phyloP scores from a whole-genome alignment of 495 filamentous ascomycete species.

The Hypoxylon trugodes region DNA sequence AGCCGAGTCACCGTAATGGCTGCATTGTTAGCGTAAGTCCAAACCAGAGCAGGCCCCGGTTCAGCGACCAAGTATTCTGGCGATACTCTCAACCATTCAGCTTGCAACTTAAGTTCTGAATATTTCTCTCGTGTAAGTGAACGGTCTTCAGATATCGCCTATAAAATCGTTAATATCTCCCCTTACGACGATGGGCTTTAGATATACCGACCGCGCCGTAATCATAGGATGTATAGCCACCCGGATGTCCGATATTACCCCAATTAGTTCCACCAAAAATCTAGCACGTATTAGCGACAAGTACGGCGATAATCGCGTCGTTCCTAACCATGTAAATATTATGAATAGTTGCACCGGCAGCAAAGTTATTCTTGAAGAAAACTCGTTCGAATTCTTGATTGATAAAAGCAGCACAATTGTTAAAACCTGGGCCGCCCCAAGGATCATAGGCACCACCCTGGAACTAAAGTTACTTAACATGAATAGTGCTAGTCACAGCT shows the following conservation, averaged over 20 bases:
- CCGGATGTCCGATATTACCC: conserved; percentile 79
- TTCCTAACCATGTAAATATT: conserved; percentile 34
- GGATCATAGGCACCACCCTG: conserved; percentile 79
- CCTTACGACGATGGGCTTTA: background rate
- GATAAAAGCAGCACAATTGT: conserved; percentile 68
- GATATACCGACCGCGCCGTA: conserved; percentile 63
- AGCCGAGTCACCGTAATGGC: conserved; percentile 69
- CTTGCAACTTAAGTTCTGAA: conserved; percentile 77
- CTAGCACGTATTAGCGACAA: conserved; percentile 45
- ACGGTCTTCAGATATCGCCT: conserved; percentile 67
- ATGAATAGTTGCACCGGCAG: conserved; percentile 52
- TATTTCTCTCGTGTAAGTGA: conserved; percentile 79
- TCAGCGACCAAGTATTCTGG: conserved; percentile 68
- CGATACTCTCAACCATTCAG: conserved; percentile 74
- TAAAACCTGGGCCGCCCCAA: conserved; percentile 75
- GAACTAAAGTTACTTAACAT: conserved; percentile 49
- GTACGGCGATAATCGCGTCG: conserved; percentile 20
- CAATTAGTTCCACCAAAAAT: conserved; percentile 80
- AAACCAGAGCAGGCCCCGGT: conserved; percentile 50
- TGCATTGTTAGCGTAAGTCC: conserved; percentile 55
- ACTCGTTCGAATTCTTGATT: conserved; percentile 78
- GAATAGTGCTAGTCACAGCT: background rate
- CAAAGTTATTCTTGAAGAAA: conserved; percentile 81
- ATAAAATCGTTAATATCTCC: background rate
- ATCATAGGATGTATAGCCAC: conserved; percentile 78